These are phyloP conservation scores for Stromatinia cepivora DNA, from an alignment of 2,329 filamentous ascomycete genomes.

Conservation along the genomic window DNA sequence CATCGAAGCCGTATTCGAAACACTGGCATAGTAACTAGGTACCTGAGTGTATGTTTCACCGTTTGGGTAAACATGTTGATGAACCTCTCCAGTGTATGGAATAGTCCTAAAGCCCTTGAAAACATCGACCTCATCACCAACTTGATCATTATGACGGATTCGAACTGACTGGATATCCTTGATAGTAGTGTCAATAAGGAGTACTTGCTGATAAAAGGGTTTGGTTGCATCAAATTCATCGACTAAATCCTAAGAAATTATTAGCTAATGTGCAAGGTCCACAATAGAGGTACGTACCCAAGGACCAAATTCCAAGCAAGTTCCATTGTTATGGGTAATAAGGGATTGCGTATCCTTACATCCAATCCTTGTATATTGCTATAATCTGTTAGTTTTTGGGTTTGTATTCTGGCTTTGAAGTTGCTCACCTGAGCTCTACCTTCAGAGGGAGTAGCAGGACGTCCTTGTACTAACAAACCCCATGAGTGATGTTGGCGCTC, in stretches of 20 bases:
- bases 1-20: conserved; percentile 8
- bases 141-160: conserved; percentile 24
- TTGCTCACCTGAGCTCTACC: conserved; percentile 34
- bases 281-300: conserved; percentile 26
- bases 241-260: conserved; percentile 28
- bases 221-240: conserved; percentile 27
- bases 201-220: conserved; percentile 32
- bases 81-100: background rate
- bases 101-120: conserved; percentile 20
- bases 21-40: conserved; percentile 15
- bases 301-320: conserved; percentile 21
- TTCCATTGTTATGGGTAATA: conserved; percentile 19
- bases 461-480: conserved; percentile 34
- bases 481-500: conserved; percentile 25
- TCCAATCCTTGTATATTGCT: conserved; percentile 21
- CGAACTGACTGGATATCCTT: conserved; percentile 28
- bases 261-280: conserved; percentile 15
- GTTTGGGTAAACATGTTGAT: conserved; percentile 3
- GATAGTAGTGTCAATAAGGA: conserved; percentile 30
- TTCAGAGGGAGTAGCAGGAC: conserved; percentile 35
- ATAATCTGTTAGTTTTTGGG: background rate
- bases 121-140: background rate
- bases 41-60: conserved; percentile 3
- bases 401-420: background rate
- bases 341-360: conserved; percentile 15